Evolutionary conservation across 805 yeast genomes (phyloP).

Genomic region (Blastobotrys mokoenaii): DNA sequence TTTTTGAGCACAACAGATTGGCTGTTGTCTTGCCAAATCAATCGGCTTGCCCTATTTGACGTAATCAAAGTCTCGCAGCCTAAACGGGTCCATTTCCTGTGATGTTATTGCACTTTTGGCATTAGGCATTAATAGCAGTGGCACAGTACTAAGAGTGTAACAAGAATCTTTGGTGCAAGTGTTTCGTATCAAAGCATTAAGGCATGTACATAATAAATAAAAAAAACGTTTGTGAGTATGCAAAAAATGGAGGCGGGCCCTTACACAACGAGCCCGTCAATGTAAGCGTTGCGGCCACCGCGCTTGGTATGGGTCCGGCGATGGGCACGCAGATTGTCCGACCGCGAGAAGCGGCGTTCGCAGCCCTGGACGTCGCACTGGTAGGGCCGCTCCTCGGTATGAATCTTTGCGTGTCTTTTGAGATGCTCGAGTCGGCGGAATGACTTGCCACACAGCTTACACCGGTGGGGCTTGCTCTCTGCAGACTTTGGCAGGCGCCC

Average conservation of each 20-base stretch:
- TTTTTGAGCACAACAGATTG: too few relatives aligned
- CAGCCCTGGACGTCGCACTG: constrained; percentile 50
- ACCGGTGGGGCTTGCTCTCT: constrained; percentile 15
- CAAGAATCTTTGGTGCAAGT: too few relatives aligned
- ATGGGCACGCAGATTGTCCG: constrained; percentile 77
- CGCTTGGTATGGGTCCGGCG: constrained; percentile 50
- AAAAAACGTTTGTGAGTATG: neutral
- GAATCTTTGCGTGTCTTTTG: constrained; percentile 58
- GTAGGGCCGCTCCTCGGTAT: constrained; percentile 73
- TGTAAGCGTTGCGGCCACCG: constrained; percentile 34
- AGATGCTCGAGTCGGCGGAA: constrained; percentile 36
- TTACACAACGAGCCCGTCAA: constrained; percentile 27
- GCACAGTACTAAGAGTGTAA: too few relatives aligned
- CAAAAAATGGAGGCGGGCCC: neutral
- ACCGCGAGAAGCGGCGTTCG: constrained; percentile 57
- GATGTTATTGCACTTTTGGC: too few relatives aligned
- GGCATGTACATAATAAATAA: constrained; percentile 4
- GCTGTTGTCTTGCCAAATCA: too few relatives aligned
- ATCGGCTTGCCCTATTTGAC: too few relatives aligned
- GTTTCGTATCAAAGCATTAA: constrained; percentile 1
- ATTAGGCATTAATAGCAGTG: too few relatives aligned
- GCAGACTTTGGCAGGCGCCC: constrained; percentile 3
- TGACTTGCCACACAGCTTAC: constrained; percentile 29
- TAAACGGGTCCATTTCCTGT: too few relatives aligned
- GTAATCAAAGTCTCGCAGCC: too few relatives aligned